These are phyloP conservation scores for Sclerotinia sclerotiorum DNA, from an alignment of 2,329 filamentous ascomycete species.

Conservation along the genomic window DNA sequence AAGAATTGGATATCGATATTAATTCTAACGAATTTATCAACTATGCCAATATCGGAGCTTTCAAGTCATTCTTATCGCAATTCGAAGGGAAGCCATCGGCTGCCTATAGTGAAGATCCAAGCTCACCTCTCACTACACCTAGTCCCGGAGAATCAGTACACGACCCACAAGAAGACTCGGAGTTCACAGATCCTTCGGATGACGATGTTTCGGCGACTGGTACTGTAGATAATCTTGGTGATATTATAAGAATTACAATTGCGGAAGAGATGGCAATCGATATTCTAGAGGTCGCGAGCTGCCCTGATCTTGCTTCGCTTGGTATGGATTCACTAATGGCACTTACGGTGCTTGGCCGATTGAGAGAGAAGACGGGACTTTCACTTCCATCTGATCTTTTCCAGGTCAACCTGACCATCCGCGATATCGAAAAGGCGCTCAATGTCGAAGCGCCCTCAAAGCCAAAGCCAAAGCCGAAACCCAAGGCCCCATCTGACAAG, in stretches of 20 bases:
- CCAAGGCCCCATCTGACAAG: constrained; percentile 8
- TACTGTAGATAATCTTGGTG: constrained; percentile 50
- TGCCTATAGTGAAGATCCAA: constrained; percentile 19
- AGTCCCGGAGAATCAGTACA: constrained; percentile 18
- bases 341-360: constrained; percentile 54
- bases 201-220: constrained; percentile 52
- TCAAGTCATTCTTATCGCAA: constrained; percentile 47
- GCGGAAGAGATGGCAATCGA: constrained; percentile 73
- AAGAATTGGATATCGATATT: constrained; percentile 57
- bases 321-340: constrained; percentile 62
- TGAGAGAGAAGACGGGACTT: constrained; percentile 55
- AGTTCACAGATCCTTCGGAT: constrained; percentile 44
- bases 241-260: constrained; percentile 63
- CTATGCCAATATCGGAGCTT: constrained; percentile 51
- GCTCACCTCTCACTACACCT: constrained; percentile 17
- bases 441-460: constrained; percentile 46
- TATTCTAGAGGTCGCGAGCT: constrained; percentile 58
- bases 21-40: constrained; percentile 43
- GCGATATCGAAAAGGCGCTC: constrained; percentile 64
- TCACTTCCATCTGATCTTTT: constrained; percentile 61
- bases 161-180: constrained; percentile 40
- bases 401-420: constrained; percentile 59
- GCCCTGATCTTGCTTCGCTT: constrained; percentile 54
- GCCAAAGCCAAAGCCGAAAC: constrained; percentile 35
- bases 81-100: constrained; percentile 40